A percentile compares a stretch with the other conserved stretches of the same genome.
Evolutionary conservation across 202 grass and related monocot genomes (phyloP).

Genomic region (Panicum hallii): DNA sequence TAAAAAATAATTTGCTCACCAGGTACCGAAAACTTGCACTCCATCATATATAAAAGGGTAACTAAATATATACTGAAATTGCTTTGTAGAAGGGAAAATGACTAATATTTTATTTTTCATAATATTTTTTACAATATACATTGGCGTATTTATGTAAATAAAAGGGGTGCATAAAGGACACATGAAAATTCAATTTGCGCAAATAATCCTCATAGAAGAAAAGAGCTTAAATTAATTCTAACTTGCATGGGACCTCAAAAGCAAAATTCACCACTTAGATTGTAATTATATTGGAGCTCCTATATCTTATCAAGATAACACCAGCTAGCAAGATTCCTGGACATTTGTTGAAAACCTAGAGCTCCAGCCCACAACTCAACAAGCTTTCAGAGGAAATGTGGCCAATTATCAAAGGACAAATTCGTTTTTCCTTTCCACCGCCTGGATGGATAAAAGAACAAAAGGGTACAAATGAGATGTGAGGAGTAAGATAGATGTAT

Average conservation of each 20-base stretch:
- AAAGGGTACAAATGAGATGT: background rate
- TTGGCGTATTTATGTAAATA: background rate
- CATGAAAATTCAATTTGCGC: background rate
- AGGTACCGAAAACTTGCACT: background rate
- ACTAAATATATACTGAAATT: background rate
- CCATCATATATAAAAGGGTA: background rate
- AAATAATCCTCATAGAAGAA: background rate
- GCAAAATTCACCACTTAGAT: background rate
- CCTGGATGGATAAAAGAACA: background rate
- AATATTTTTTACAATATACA: background rate
- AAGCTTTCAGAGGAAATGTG: background rate
- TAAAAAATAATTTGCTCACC: background rate
- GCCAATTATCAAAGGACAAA: background rate
- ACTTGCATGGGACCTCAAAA: background rate
- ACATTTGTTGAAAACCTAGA: background rate
- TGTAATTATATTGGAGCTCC: too few relatives aligned
- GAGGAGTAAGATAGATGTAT: background rate
- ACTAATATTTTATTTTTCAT: background rate
- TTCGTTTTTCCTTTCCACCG: background rate
- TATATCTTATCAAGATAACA: too few relatives aligned
- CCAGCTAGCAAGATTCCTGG: too few relatives aligned
- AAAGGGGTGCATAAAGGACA: background rate
- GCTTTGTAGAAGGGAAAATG: background rate
- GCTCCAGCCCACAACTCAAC: background rate
- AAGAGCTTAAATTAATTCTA: background rate